Evolutionary conservation across 2,329 filamentous ascomycete species (phyloP).

Genomic region (Claviceps pazoutovae): DNA sequence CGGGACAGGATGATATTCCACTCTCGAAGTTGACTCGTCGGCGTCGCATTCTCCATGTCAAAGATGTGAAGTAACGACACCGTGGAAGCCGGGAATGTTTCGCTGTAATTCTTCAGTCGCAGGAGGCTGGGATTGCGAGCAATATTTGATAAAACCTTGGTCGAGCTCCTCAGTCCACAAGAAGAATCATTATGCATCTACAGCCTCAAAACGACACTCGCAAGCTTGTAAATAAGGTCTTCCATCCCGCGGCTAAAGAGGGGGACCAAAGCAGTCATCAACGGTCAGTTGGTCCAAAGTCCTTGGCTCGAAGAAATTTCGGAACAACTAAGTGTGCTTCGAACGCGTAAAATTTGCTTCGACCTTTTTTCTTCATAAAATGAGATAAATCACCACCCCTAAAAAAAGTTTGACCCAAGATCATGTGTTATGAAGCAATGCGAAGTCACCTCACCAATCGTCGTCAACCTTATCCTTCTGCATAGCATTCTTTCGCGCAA

Average conservation of each 20-base stretch:
- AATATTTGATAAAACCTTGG: background rate
- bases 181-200: background rate
- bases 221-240: background rate
- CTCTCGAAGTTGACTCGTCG: constrained; percentile 52
- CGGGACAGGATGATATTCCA: constrained; percentile 53
- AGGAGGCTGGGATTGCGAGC: background rate
- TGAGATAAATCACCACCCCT: background rate
- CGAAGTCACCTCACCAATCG: constrained; percentile 41
- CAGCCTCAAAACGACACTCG: background rate
- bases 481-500: constrained; percentile 65
- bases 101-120: background rate
- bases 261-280: background rate
- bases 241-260: background rate
- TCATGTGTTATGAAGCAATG: background rate
- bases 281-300: background rate
- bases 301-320: background rate
- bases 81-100: constrained; percentile 10
- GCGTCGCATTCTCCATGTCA: constrained; percentile 24
- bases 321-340: background rate
- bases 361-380: background rate
- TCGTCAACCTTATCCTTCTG: constrained; percentile 55
- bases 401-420: constrained; percentile 13
- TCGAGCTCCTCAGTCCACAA: background rate
- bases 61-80: background rate
- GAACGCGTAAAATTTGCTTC: background rate